Conservation (phyloP, 768 basidiomycete species). For the Leccinum longicurvipes region DNA sequence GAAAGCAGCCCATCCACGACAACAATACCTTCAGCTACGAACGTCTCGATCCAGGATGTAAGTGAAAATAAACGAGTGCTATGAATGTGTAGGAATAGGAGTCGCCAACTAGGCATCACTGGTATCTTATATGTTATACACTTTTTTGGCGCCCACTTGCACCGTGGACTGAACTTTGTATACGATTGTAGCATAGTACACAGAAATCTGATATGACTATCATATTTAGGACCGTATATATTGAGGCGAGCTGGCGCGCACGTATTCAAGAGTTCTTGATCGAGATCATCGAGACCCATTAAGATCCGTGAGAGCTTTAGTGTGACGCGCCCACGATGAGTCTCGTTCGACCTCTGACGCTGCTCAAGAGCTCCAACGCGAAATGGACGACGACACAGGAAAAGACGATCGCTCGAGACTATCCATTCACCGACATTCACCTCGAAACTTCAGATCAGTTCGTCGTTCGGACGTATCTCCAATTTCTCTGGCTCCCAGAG, state of each 20-base stretch:
- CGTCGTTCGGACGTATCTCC: slow-evolving; percentile 63
- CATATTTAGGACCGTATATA: too few relatives aligned
- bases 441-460: slow-evolving; percentile 53
- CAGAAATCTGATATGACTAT: too few relatives aligned
- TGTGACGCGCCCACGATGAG: slow-evolving; percentile 13
- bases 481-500: slow-evolving; percentile 77
- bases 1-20: slow-evolving; percentile 58
- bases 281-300: too few relatives aligned
- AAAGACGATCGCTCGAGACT: slow-evolving; percentile 52
- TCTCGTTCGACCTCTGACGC: slow-evolving; percentile 15
- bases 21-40: slow-evolving; percentile 64
- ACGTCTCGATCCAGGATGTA: slow-evolving; percentile 79
- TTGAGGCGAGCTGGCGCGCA: too few relatives aligned
- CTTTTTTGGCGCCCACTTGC: too few relatives aligned
- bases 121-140: too few relatives aligned
- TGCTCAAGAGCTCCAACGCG: slow-evolving; percentile 24
- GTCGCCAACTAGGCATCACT: too few relatives aligned
- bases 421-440: slow-evolving; percentile 45
- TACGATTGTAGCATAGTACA: too few relatives aligned
- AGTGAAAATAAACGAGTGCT: too few relatives aligned
- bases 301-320: not conserved
- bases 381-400: slow-evolving; percentile 62
- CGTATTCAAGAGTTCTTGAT: too few relatives aligned
- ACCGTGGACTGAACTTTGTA: too few relatives aligned
- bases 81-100: too few relatives aligned